Evolutionary conservation across 352 stramenopile species (phyloP), one percentile per base, ranked within the genome.

Genomic region (Aphanomyces stellatus): DNA sequence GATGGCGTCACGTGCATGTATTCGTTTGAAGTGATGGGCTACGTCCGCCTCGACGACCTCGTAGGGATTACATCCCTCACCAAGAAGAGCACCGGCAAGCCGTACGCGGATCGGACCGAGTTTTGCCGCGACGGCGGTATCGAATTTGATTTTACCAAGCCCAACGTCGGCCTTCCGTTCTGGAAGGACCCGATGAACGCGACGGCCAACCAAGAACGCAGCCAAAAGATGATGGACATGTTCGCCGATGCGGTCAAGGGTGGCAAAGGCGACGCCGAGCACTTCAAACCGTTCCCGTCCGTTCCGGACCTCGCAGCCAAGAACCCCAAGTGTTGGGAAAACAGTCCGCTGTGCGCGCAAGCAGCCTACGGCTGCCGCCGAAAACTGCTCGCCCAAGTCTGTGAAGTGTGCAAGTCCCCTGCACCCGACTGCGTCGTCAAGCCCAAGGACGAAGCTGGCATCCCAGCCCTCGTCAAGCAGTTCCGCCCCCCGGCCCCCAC

Each of bases 311-410:
- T 92, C 37, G 71, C 72, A 0, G 66, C 62, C 1, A 62, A 62
- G 13, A 91, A 92, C 62, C 82, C 80, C 2, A 57, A 73, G 64
- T 91, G 82, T 69, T 92, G 88, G 66, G 49, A 76, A 37, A 92
- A 88, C 61, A 69, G 82, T 22, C 75, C 78, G 34, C 65, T 60
- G 48, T 91, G 82, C 51, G 83, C 63, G n/a, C 74, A 71, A n/a
- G 76, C 75, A 8, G 22, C 65, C 28, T 73, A 76, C 53, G 81
- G 83, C 53, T 92, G 83, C 72, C 86, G 83, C 53, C 81, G 81
- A 28, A 62, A 74, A 4, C 69, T 80, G 27, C 88, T 76, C 65
- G 73, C 76, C 46, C 81, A 90, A 53, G 72, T 87, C 53, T 92
- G 81, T 51, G 73, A 71, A 7, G 65, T 77, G 49, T 92, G 81